phyloP scores from a whole-genome alignment of 2,329 filamentous ascomycete species.

The Fusarium sororula region DNA sequence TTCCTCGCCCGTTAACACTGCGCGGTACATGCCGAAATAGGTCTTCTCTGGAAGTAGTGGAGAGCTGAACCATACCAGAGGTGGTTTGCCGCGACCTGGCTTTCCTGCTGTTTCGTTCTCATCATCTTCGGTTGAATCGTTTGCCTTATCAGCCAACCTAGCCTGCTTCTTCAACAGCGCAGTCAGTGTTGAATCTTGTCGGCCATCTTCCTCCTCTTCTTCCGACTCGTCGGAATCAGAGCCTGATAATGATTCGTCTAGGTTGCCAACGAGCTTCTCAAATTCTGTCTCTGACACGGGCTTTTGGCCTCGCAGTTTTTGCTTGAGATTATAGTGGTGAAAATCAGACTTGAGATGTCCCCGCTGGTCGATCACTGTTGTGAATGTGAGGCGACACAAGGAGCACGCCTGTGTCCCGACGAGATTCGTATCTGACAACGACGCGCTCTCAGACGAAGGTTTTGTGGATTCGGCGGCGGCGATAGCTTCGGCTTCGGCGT shows the following conservation, averaged over 20 bases:
- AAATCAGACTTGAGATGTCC: conserved; percentile 89
- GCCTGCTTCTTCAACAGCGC: conserved; percentile 86
- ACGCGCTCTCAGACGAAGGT: conserved; percentile 36
- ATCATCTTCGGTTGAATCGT: conserved; percentile 58
- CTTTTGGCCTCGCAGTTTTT: conserved; percentile 78
- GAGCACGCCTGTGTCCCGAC: conserved; percentile 79
- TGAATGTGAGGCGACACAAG: conserved; percentile 78
- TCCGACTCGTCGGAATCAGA: conserved; percentile 80
- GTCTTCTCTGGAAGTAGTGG: conserved; percentile 77
- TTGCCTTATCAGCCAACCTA: conserved; percentile 66
- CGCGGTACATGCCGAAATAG: conserved; percentile 86
- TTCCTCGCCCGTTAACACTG: conserved; percentile 79
- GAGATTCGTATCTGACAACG: conserved; percentile 50
- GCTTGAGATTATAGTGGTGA: conserved; percentile 94
- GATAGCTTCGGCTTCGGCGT: conserved; percentile 37
- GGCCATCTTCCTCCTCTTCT: conserved; percentile 66
- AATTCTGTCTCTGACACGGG: conserved; percentile 85
- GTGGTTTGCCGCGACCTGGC: conserved; percentile 71
- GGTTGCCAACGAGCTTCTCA: conserved; percentile 81
- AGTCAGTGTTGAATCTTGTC: conserved; percentile 75
- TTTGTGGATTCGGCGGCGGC: conserved; percentile 35
- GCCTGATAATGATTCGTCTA: conserved; percentile 93
- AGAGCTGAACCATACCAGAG: conserved; percentile 87
- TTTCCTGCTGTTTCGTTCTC: conserved; percentile 55
- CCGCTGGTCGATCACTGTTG: conserved; percentile 80